These are phyloP conservation scores for Tanacetum coccineum DNA, from an alignment of 129 eudicot species.

Conservation along the genomic window DNA sequence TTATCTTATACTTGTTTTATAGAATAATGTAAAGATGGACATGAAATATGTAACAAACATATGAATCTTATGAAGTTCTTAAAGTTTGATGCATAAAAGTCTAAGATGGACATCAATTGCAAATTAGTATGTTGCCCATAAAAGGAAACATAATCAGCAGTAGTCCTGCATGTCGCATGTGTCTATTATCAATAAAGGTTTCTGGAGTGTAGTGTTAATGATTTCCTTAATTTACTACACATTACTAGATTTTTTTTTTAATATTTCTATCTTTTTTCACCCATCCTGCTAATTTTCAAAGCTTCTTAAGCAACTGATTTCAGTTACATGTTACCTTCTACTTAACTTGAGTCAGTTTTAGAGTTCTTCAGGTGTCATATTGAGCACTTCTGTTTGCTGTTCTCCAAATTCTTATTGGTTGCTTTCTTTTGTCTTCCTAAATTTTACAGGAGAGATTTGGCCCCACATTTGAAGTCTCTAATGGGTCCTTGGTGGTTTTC, in stretches of 20 bases:
- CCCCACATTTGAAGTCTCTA: conserved; percentile 83
- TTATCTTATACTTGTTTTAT: conserved; percentile 19
- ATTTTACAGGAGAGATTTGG: conserved; percentile 72
- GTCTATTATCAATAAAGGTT: too few relatives aligned
- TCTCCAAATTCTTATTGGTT: conserved; percentile 5
- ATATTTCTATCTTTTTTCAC: neutral
- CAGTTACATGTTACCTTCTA: conserved; percentile 2
- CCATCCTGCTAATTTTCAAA: neutral
- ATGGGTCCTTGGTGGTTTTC: conserved; percentile 99
- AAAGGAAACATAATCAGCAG: conserved; percentile 12
- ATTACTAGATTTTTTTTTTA: neutral
- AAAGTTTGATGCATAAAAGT: conserved; percentile 1
- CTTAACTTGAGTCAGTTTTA: conserved; percentile 1
- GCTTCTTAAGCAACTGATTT: too few relatives aligned
- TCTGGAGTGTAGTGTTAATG: too few relatives aligned
- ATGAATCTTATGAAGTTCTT: neutral
- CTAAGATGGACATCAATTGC: conserved; percentile 6
- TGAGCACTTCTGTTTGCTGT: conserved; percentile 10
- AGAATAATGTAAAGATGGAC: conserved; percentile 2
- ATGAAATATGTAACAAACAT: neutral
- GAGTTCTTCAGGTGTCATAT: conserved; percentile 8
- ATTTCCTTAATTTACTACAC: too few relatives aligned
- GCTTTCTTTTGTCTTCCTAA: conserved; percentile 12
- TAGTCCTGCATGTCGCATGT: neutral
- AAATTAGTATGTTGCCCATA: neutral